Percentiles rank a stretch among this genome's conserved stretches.
Conservation (phyloP, 2,329 filamentous ascomycete genomes). For the Colletotrichum sp. region DNA sequence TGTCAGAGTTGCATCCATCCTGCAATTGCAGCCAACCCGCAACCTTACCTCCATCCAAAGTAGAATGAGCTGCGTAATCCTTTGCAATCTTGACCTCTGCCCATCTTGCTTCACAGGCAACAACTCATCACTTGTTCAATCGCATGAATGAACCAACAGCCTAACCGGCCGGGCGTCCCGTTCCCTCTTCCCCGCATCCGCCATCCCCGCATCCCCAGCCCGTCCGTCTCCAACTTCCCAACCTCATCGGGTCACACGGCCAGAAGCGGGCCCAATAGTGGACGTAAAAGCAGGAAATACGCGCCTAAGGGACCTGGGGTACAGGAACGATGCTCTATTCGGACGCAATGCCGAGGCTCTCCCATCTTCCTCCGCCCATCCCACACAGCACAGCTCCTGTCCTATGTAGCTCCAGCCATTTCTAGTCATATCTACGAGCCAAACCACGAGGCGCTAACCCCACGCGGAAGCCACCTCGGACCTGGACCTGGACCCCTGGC, state of each 20-base stretch:
- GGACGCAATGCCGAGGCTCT: conserved; percentile 7
- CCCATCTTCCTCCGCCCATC: background rate
- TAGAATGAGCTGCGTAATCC: background rate
- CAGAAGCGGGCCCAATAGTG: background rate
- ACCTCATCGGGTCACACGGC: background rate
- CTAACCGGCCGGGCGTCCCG: background rate
- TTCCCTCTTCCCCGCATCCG: background rate
- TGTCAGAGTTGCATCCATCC: background rate
- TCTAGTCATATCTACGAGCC: background rate
- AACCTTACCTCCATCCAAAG: background rate
- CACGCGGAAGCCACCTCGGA: background rate
- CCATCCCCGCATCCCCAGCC: background rate
- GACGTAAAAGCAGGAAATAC: background rate
- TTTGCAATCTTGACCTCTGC: background rate
- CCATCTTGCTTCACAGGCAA: background rate
- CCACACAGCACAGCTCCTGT: background rate
- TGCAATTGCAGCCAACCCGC: background rate
- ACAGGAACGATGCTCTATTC: background rate
- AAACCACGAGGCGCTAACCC: background rate
- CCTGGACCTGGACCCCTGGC: background rate
- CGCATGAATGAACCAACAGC: background rate
- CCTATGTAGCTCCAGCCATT: background rate
- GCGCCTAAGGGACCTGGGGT: background rate
- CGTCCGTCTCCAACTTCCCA: background rate
- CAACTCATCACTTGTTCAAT: background rate